A percentile compares a stretch with the other conserved stretches of the same genome.
These are phyloP conservation scores for Boletus calvinii DNA, from an alignment of 1,284 basidiomycete genomes.

Conservation along the genomic window DNA sequence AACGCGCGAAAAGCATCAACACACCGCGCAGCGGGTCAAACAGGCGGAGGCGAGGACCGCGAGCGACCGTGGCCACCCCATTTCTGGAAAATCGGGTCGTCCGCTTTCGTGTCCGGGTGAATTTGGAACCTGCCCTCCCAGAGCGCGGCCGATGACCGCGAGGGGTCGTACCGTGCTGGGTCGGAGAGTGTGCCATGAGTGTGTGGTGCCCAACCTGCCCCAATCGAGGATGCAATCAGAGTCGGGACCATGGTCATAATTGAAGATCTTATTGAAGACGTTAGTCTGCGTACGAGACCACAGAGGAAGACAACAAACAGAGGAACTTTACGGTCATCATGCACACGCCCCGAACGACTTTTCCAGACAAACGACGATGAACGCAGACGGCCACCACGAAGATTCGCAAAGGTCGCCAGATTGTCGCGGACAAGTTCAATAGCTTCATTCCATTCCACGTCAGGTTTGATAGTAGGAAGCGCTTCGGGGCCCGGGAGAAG, in stretches of 20 bases:
- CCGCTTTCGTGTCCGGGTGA: slow-evolving; percentile 75
- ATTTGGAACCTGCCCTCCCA: slow-evolving; percentile 83
- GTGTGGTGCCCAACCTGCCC: slow-evolving; percentile 72
- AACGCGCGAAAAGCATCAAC: neutral
- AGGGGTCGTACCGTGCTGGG: slow-evolving; percentile 75
- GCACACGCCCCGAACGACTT: slow-evolving; percentile 61
- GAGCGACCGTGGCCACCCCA: slow-evolving; percentile 34
- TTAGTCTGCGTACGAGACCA: slow-evolving; percentile 3
- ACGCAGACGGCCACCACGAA: slow-evolving; percentile 84
- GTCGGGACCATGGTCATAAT: slow-evolving; percentile 89
- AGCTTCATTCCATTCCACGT: slow-evolving; percentile 72
- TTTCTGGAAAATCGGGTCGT: slow-evolving; percentile 45
- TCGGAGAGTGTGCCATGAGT: slow-evolving; percentile 61
- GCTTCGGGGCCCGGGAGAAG: slow-evolving; percentile 70
- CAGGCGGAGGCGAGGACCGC: slow-evolving; percentile 17
- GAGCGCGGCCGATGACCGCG: slow-evolving; percentile 72
- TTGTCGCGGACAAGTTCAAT: slow-evolving; percentile 83
- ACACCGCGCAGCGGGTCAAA: slow-evolving; percentile 14
- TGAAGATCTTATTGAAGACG: slow-evolving; percentile 45
- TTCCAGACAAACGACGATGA: slow-evolving; percentile 82
- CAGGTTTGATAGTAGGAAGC: slow-evolving; percentile 64
- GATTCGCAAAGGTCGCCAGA: slow-evolving; percentile 73
- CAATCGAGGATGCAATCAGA: slow-evolving; percentile 81
- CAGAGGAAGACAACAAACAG: slow-evolving; percentile 31
- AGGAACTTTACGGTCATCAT: slow-evolving; percentile 47